phyloP scores from a whole-genome alignment of 306 rosid genomes.

The Rosa lucieae region DNA sequence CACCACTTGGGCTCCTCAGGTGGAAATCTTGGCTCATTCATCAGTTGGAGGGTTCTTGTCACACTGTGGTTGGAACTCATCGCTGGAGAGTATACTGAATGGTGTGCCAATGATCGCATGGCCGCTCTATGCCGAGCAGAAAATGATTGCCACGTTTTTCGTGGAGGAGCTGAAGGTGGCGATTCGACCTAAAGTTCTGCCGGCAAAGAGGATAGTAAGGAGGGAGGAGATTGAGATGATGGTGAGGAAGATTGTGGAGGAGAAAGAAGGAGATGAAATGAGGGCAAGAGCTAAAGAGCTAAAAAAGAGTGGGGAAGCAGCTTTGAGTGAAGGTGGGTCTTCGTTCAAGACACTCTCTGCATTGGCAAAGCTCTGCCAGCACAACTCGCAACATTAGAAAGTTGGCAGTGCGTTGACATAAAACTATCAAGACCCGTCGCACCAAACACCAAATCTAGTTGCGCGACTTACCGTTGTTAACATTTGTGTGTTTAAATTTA shows the following conservation, averaged over 20 bases:
- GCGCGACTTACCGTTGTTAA: too few species aligned
- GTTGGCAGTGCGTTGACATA: too few species aligned
- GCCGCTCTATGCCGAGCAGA: too few species aligned
- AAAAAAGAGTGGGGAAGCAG: constrained; percentile 22
- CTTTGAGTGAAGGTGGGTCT: constrained; percentile 27
- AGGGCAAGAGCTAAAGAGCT: constrained; percentile 27
- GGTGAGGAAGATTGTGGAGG: constrained; percentile 47
- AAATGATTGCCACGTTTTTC: background rate
- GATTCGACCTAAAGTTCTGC: constrained; percentile 1
- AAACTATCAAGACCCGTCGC: too few species aligned
- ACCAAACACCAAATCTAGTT: too few species aligned
- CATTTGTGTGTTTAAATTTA: too few species aligned
- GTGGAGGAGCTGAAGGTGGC: constrained; percentile 38
- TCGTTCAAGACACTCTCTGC: constrained; percentile 28
- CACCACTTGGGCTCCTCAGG: too few species aligned
- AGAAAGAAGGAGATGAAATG: constrained; percentile 21
- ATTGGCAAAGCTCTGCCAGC: constrained; percentile 6
- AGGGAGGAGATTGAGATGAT: constrained; percentile 33
- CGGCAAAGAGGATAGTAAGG: background rate
- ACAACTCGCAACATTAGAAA: background rate
- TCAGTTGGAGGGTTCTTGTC: too few species aligned
- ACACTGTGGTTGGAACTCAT: too few species aligned
- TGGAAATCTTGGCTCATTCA: too few species aligned
- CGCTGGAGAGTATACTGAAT: too few species aligned
- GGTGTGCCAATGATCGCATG: too few species aligned